Evolutionary conservation across 2,329 filamentous ascomycete species (phyloP), one percentile per base, ranked within the genome.

Genomic region (Penicillium sp.): DNA sequence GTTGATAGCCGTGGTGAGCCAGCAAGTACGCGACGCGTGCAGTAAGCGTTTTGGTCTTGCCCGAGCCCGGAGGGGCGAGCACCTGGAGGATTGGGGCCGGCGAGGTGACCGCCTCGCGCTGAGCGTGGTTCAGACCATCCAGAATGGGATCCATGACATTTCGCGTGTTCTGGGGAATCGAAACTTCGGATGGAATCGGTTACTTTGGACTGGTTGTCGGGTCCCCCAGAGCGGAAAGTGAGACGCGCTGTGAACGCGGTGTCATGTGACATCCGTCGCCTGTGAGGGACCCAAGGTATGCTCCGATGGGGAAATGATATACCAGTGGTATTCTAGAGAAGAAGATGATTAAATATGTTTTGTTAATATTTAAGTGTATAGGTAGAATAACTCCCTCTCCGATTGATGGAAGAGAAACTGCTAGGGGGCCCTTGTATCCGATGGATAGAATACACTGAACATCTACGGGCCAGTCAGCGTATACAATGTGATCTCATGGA

Each of bases 31-130:
- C 93, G 58, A 97, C 92, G 62, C 95, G 89, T 46, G 93, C 91
- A 0, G 93, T 96, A 55, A 99, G 82, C 0, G 95, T 98, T 75
- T 97, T 96, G 14, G 94, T 99, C 77, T 99, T 98, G 19, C 95
- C 94, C 61, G 86, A 89, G 36, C 87, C 87, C 24, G 87, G 86
- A 53, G 85, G 84, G 6, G 85, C 85, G 35, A 87, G 82, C 3
- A 87, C 84, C 69, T 88, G 85, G 2, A 88, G 70, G 2, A 87
- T 81, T 13, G 82, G 77, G 10, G 86, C 83, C 4, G 81, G 78
- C 6, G 85, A 89, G 7, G 86, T 85, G 27, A 90, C 88, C 1
- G 88, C 88, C 50, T 81, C 80, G 64, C 78, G 81, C 71, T 91
- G 88, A 9, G 86, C 86, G 47, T 76, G 72, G 75, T 91, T 91